phyloP scores from a whole-genome alignment of 108 stramenopile species.

The Cylindrotheca closterium region DNA sequence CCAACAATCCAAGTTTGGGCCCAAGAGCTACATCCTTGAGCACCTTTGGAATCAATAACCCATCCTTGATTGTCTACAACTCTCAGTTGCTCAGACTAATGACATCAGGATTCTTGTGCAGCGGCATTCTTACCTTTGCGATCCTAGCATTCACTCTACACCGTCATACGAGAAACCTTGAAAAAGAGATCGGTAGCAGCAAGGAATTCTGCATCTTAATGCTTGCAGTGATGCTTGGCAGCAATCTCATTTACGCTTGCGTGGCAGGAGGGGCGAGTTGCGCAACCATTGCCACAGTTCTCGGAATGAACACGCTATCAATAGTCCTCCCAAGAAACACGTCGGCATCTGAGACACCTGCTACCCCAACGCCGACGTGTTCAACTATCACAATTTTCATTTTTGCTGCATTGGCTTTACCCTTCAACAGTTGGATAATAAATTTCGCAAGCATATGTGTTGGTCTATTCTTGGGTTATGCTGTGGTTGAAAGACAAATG shows the following conservation, averaged over 20 bases:
- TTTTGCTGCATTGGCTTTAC: constrained; percentile 8
- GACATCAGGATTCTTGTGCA: constrained; percentile 43
- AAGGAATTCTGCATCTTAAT: constrained; percentile 18
- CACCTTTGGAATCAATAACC: constrained; percentile 56
- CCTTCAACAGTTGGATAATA: constrained; percentile 38
- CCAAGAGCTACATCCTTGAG: constrained; percentile 37
- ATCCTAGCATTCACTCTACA: constrained; percentile 1
- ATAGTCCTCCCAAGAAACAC: not conserved
- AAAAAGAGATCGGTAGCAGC: constrained; percentile 17
- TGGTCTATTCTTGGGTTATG: constrained; percentile 5
- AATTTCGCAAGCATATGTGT: constrained; percentile 7
- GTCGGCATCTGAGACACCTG: not conserved
- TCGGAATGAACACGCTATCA: constrained; percentile 43
- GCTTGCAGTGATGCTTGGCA: constrained; percentile 15
- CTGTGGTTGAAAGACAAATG: not conserved
- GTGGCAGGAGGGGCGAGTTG: constrained; percentile 36
- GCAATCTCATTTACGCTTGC: constrained; percentile 34
- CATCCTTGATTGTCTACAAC: constrained; percentile 44
- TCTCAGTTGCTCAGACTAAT: constrained; percentile 42
- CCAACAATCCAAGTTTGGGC: constrained; percentile 52
- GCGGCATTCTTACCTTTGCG: constrained; percentile 35
- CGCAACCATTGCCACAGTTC: constrained; percentile 22
- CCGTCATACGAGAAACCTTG: constrained; percentile 12
- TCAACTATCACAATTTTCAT: constrained; percentile 1
- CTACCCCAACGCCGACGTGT: not conserved